Conservation (phyloP, 306 rosid species). For the Rubus parviflorus region DNA sequence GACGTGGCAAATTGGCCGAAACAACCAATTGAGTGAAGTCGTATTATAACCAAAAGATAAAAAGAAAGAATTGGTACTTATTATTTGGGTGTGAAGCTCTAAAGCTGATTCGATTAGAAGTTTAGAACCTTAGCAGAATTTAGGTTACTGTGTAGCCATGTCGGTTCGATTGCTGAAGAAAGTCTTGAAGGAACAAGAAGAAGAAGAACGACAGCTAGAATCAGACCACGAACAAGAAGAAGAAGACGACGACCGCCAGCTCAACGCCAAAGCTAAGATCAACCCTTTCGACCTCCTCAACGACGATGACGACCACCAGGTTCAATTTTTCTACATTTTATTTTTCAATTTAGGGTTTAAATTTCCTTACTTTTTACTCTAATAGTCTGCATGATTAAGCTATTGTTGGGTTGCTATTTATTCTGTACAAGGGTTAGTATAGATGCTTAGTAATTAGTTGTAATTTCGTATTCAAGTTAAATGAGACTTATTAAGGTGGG, state of each 20-base stretch:
- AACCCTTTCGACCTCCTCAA: slow-evolving; percentile 85
- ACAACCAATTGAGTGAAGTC: background rate
- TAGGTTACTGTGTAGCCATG: slow-evolving; percentile 33
- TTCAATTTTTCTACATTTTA: slow-evolving; percentile 1
- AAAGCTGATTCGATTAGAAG: background rate
- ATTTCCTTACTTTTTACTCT: background rate
- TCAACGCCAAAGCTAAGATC: slow-evolving; percentile 43
- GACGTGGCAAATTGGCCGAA: background rate
- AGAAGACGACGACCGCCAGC: slow-evolving; percentile 24
- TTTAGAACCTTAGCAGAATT: background rate
- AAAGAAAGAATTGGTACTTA: no score
- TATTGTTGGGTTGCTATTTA: no score
- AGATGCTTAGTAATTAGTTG: background rate
- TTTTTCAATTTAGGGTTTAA: background rate
- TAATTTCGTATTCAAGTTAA: background rate
- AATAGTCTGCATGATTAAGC: no score
- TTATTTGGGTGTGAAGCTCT: no score
- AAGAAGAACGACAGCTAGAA: slow-evolving; percentile 22
- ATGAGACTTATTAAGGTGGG: no score
- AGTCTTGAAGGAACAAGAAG: slow-evolving; percentile 61
- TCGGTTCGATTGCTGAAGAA: slow-evolving; percentile 77
- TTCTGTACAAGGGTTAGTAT: no score
- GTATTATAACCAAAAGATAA: background rate
- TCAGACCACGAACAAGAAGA: slow-evolving; percentile 37
- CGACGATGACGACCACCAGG: slow-evolving; percentile 56